Evolutionary conservation across 805 yeast species (phyloP), one percentile per base, ranked within the genome.

Genomic region (Nematodospora valgi): DNA sequence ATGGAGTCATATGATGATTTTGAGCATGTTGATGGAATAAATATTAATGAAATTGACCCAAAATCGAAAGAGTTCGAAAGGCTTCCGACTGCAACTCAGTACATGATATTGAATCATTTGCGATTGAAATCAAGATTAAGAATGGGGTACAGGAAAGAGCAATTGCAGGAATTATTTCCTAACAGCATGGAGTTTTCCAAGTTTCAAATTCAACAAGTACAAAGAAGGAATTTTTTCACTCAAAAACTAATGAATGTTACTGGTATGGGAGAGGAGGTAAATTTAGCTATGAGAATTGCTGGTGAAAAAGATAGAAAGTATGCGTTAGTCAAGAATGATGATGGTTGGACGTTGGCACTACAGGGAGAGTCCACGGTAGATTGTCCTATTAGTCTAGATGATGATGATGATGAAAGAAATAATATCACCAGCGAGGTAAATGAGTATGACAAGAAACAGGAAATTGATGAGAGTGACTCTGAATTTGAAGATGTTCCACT

Each of bases 111-210:
- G 9, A 86, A 93, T 7, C 86, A 86, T 40, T 71, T 95, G 11
- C 59, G 99, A 38, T 62, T 88, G 17, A 73, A 87, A 42, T 89
- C 97, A 0, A 65, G 99, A 39, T 71, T 93, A 54, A 78, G 99
- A 62, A 82, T 93, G 95, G 99, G 99, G 1, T 89, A 85, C 52
- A 70, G 91, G 0, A 86, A 88, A 38, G 88, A 85, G n/a, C 97
- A 93, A 51, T 65, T 93, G 23, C 85, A 86, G 45, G 64, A 74
- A 4, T 62, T 87, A 36, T 93, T 91, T 48, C 95, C 96, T 0
- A 71, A 85, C 49, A 78, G 89, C 35, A 72, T 86, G 76, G 96
- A 88, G 41, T 93, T 93, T 50, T 88, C 97, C 12, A 81, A 75
- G 48, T 93, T 93, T 56, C 99, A 93, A 56, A 86, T 93, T 41